These are phyloP conservation scores for Ogataea polymorpha DNA, from an alignment of 805 yeast species.

Conservation along the genomic window DNA sequence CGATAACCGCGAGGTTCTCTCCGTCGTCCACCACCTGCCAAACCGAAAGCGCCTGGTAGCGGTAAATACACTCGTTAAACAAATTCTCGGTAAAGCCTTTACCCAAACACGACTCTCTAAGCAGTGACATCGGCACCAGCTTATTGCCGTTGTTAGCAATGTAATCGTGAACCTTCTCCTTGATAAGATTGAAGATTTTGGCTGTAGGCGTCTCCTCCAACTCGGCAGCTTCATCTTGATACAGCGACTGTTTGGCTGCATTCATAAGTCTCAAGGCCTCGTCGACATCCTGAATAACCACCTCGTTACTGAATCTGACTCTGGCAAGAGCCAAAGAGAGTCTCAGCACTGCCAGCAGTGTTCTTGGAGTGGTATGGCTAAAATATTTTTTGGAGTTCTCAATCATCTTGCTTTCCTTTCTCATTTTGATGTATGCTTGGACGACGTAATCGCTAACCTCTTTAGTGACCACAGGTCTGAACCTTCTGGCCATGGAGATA, in stretches of 20 bases:
- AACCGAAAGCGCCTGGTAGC: conserved; percentile 67
- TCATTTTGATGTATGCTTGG: conserved; percentile 80
- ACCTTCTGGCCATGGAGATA: conserved; percentile 79
- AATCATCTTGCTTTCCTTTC: conserved; percentile 84
- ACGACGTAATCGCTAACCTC: conserved; percentile 86
- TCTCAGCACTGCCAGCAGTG: conserved; percentile 85
- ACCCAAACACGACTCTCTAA: conserved; percentile 64
- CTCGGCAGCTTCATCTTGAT: conserved; percentile 46
- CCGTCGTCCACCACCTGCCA: conserved; percentile 78
- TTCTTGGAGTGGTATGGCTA: conserved; percentile 93
- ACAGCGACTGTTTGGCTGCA: conserved; percentile 83
- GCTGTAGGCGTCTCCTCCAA: conserved; percentile 67
- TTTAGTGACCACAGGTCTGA: conserved; percentile 79
- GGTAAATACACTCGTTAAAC: conserved; percentile 68
- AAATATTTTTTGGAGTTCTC: conserved; percentile 76
- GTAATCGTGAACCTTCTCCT: conserved; percentile 36
- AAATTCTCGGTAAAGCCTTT: conserved; percentile 84
- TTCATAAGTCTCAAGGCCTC: conserved; percentile 87
- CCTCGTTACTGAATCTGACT: conserved; percentile 72
- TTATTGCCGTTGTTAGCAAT: conserved; percentile 29
- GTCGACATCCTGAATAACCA: conserved; percentile 80
- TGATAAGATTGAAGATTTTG: conserved; percentile 68
- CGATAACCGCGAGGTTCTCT: conserved; percentile 56
- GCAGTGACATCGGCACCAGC: conserved; percentile 41
- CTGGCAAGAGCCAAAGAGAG: conserved; percentile 94